These are phyloP conservation scores for Cymbopogon citratus DNA, from an alignment of 176 grass and related monocot species.

Conservation along the genomic window DNA sequence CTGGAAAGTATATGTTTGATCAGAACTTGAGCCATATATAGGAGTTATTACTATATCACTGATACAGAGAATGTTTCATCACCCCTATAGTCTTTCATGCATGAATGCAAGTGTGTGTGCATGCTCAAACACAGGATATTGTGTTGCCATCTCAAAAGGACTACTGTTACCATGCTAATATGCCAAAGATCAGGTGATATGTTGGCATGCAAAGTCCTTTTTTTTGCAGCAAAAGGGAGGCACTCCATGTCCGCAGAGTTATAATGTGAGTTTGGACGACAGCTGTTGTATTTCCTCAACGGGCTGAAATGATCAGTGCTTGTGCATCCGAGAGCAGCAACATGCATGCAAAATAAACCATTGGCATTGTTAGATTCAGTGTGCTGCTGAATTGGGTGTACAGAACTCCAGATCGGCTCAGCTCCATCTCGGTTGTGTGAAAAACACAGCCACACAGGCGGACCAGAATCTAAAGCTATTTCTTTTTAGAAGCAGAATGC, in stretches of 20 bases:
- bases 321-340: not conserved
- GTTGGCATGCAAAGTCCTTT: not conserved
- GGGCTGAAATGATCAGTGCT: not conserved
- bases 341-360: not conserved
- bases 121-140: not conserved
- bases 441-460: not conserved
- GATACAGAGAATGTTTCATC: not conserved
- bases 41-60: not conserved
- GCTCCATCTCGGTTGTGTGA: not conserved
- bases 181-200: not conserved
- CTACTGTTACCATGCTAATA: not conserved
- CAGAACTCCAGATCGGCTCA: not conserved
- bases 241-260: not conserved
- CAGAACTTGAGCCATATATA: not conserved
- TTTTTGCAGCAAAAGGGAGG: not conserved
- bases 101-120: not conserved
- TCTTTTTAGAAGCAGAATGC: not conserved
- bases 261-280: not conserved
- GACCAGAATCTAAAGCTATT: not conserved
- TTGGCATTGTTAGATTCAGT: not conserved
- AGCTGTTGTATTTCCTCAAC: conserved; percentile 6
- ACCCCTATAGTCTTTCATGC: not conserved
- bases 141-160: not conserved
- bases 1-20: conserved; percentile 4
- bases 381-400: not conserved